These are phyloP conservation scores for Ceratocystis destructans DNA, from an alignment of 2,329 filamentous ascomycete species.

Conservation along the genomic window DNA sequence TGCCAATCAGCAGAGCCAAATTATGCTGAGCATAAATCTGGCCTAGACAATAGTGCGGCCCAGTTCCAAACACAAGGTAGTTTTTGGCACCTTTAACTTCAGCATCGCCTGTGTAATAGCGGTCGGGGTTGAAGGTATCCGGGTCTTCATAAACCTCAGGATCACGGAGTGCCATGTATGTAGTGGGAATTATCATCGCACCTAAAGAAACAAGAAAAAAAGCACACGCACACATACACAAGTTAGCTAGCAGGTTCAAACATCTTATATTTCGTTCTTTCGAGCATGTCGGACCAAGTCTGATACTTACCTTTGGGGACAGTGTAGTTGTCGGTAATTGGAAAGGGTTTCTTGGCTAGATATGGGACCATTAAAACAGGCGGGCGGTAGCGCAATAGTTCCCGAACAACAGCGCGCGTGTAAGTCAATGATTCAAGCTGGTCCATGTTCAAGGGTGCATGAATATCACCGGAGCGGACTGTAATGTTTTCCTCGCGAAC, in stretches of 20 bases:
- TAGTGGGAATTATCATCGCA: constrained; percentile 86
- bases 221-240: not conserved
- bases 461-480: constrained; percentile 58
- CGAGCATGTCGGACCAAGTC: not conserved
- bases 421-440: constrained; percentile 79
- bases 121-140: constrained; percentile 76
- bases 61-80: constrained; percentile 89
- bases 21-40: constrained; percentile 86
- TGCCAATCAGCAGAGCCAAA: constrained; percentile 77
- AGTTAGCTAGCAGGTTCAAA: constrained; percentile 20
- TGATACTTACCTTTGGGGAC: constrained; percentile 58
- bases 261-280: not conserved
- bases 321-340: constrained; percentile 77
- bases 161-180: constrained; percentile 81
- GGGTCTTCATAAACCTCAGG: constrained; percentile 84
- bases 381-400: constrained; percentile 84
- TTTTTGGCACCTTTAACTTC: constrained; percentile 82
- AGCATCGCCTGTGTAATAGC: constrained; percentile 81
- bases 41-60: constrained; percentile 91
- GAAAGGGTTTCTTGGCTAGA: constrained; percentile 86
- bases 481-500: constrained; percentile 81
- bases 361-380: constrained; percentile 97
- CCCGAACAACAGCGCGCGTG: constrained; percentile 81
- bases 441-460: constrained; percentile 62
- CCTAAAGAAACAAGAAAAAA: constrained; percentile 31